These are phyloP conservation scores for Kwoniella heveanensis DNA, from an alignment of 768 basidiomycete genomes.

Conservation along the genomic window DNA sequence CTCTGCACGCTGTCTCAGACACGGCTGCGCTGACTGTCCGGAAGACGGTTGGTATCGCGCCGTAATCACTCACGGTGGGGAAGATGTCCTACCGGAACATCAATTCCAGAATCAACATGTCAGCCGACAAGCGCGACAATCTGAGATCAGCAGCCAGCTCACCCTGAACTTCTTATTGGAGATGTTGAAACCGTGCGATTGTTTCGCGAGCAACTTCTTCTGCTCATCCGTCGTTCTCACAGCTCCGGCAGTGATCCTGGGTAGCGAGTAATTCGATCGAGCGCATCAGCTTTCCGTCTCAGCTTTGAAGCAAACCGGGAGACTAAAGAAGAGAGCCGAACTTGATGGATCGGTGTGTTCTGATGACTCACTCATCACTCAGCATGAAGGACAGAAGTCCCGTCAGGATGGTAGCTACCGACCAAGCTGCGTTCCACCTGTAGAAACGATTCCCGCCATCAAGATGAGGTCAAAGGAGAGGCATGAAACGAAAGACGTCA, in stretches of 20 bases:
- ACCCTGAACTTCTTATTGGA: slow-evolving; percentile 70
- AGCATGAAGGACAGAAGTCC: slow-evolving; percentile 63
- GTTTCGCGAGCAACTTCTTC: slow-evolving; percentile 72
- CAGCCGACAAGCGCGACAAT: no score
- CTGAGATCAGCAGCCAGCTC: slow-evolving; percentile 18
- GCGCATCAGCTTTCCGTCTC: not conserved
- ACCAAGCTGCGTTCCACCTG: slow-evolving; percentile 54
- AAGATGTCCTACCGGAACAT: slow-evolving; percentile 75
- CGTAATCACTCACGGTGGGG: slow-evolving; percentile 69
- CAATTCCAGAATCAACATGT: no score
- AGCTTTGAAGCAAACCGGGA: no score
- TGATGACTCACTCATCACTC: slow-evolving; percentile 42
- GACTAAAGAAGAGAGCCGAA: no score
- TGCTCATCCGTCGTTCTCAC: slow-evolving; percentile 77
- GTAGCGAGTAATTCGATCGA: not conserved
- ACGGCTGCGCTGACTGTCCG: no score
- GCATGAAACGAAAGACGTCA: not conserved
- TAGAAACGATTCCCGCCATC: not conserved
- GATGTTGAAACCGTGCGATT: slow-evolving; percentile 86
- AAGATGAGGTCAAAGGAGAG: not conserved
- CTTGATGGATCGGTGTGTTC: no score
- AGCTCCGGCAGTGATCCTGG: slow-evolving; percentile 85
- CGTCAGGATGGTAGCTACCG: slow-evolving; percentile 70
- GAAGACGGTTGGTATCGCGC: no score
- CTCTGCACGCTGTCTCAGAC: no score